These are phyloP conservation scores for Chamaecrista fasciculata DNA, from an alignment of 306 rosid species.

Conservation along the genomic window DNA sequence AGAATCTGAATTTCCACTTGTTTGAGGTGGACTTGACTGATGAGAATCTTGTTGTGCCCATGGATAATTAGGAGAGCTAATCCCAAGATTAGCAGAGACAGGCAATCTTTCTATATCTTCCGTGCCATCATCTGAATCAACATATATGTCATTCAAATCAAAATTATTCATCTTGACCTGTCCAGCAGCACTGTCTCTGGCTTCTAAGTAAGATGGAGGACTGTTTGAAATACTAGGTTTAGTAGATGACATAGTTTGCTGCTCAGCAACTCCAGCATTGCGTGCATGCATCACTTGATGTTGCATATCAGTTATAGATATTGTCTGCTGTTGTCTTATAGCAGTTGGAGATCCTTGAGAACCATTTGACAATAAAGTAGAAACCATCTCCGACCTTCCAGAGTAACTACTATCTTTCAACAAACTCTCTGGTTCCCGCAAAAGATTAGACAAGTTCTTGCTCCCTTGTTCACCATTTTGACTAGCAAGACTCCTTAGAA, in stretches of 20 bases:
- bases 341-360: constrained; percentile 55
- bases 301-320: constrained; percentile 40
- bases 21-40: constrained; percentile 95
- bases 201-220: constrained; percentile 66
- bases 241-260: constrained; percentile 40
- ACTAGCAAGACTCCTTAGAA: constrained; percentile 62
- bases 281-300: constrained; percentile 40
- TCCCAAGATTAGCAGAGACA: constrained; percentile 53
- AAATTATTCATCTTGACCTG: constrained; percentile 65
- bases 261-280: constrained; percentile 42
- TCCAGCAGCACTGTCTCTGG: constrained; percentile 52
- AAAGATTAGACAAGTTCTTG: constrained; percentile 49
- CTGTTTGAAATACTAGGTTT: constrained; percentile 56
- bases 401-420: constrained; percentile 46
- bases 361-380: constrained; percentile 55
- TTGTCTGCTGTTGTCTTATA: constrained; percentile 35
- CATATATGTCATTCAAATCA: constrained; percentile 76
- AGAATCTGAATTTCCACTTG: constrained; percentile 92
- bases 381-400: constrained; percentile 47
- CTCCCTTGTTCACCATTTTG: constrained; percentile 53
- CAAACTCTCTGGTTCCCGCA: constrained; percentile 55
- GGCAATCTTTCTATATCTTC: constrained; percentile 65
- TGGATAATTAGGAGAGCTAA: constrained; percentile 64
- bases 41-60: constrained; percentile 74
- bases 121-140: constrained; percentile 74